Evolutionary conservation across 2,329 filamentous ascomycete genomes (phyloP).

Genomic region (Blastomyces parvus): DNA sequence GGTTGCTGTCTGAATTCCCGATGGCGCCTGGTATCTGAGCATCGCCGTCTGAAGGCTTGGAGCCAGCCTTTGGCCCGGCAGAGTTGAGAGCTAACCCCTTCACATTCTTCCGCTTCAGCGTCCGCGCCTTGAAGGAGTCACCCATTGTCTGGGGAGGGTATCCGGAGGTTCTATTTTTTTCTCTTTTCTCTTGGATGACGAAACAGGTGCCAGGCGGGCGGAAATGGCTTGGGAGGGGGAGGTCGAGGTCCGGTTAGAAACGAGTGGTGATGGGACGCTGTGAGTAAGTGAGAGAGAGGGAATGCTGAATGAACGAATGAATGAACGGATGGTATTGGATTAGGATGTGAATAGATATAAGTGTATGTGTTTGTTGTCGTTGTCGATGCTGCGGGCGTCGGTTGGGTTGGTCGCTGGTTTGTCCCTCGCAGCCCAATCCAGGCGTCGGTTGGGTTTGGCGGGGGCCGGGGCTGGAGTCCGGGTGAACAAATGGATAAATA

Average conservation of each 20-base stretch:
- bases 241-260: not conserved
- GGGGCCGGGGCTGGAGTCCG: not conserved
- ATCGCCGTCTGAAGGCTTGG: slow-evolving; percentile 64
- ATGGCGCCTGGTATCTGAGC: slow-evolving; percentile 50
- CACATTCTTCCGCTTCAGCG: slow-evolving; percentile 98
- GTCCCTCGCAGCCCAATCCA: not conserved
- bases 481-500: not conserved
- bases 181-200: not conserved
- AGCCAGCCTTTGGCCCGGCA: slow-evolving; percentile 58
- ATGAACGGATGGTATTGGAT: not conserved
- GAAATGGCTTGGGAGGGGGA: not conserved
- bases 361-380: not conserved
- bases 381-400: not conserved
- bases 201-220: slow-evolving; percentile 8
- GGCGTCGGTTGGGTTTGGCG: not conserved
- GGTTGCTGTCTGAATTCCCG: slow-evolving; percentile 50
- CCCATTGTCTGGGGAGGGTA: slow-evolving; percentile 37
- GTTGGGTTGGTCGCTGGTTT: not conserved
- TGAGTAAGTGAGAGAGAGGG: not conserved
- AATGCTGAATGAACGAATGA: not conserved
- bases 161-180: not conserved
- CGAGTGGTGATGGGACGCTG: not conserved
- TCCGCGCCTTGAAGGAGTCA: slow-evolving; percentile 56
- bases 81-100: slow-evolving; percentile 86
- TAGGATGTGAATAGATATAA: not conserved